Evolutionary conservation across 768 basidiomycete genomes (phyloP).

Genomic region (Xerocomellus chrysenteron): DNA sequence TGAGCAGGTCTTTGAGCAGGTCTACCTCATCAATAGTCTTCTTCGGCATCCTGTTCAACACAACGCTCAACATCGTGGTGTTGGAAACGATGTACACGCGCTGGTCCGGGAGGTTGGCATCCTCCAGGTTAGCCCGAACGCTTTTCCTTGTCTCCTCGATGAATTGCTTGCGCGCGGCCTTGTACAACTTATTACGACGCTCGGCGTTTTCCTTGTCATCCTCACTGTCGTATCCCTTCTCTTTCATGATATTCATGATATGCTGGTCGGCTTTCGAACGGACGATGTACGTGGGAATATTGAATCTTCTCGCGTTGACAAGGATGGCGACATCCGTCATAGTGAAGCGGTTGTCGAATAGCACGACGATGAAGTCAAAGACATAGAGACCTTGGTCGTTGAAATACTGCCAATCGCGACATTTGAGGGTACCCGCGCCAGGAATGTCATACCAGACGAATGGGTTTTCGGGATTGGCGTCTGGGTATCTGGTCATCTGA

Average conservation of each 20-base stretch:
- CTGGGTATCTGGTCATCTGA: constrained; percentile 24
- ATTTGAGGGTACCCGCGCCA: constrained; percentile 34
- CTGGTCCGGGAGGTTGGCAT: constrained; percentile 19
- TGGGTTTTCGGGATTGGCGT: constrained; percentile 16
- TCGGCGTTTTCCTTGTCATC: constrained; percentile 12
- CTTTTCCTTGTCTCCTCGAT: constrained; percentile 8
- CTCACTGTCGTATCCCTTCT: constrained; percentile 23
- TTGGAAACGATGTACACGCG: constrained; percentile 26
- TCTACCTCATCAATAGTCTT: constrained; percentile 5
- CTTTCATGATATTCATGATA: constrained; percentile 24
- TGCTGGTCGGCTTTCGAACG: constrained; percentile 39
- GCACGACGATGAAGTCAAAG: constrained; percentile 36
- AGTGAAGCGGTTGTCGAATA: constrained; percentile 36
- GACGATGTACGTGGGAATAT: constrained; percentile 36
- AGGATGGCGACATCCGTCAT: constrained; percentile 36
- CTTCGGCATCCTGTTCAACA: constrained; percentile 7
- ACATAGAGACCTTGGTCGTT: constrained; percentile 36
- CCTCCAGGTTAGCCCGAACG: constrained; percentile 14
- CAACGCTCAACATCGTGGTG: constrained; percentile 12
- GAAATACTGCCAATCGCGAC: constrained; percentile 37
- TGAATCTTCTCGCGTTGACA: constrained; percentile 28
- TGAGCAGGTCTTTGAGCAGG: neutral
- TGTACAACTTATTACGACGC: constrained; percentile 1
- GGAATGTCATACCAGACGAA: constrained; percentile 39
- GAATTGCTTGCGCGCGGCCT: constrained; percentile 9